Base-by-base conservation (phyloP, 2,329 filamentous ascomycete genomes). In the Ophiosphaerella herpotricha region DNA sequence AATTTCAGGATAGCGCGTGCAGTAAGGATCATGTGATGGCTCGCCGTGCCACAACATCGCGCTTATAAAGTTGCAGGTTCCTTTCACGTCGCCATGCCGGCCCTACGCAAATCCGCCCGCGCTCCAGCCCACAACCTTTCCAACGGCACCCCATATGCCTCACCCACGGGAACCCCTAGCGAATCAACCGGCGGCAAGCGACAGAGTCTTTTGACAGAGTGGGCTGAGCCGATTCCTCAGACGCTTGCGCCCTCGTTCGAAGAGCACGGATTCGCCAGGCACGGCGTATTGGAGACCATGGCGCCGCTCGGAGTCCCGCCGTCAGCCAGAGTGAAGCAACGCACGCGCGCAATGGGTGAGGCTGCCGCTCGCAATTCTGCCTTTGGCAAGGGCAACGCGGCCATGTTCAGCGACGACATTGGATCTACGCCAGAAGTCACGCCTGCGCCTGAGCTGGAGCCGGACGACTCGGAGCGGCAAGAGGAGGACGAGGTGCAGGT, bases 221-320 rank as follows among this genome's bases (percentile, higher is more conserved):
- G 82, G 84, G 71, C 78, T 35, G 85, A 88, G 71, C 85, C 85
- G 41, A 72, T 78, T 33, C 64, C 82, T 39, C 78, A 80, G 50
- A 67, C 72, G 40, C 78, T 80, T 39, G 77, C 77, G 39, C 80
- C 91, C 9, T 93, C 88, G 69, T 96, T 87, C 68, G 85, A 90
- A 77, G 90, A 96, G 60, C 79, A 83, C 69, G 89, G 88, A 38
- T 81, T 94, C 60, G 79, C 87, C 64, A 81, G 87, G 41, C 84
- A 85, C 71, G 89, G 89, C 57, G 89, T 95, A 14, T 78, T 95
- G 50, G 87, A 90, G 73, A 87, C 87, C 64, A 96, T 96, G 91
- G 86, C 86, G 45, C 87, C 91, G 23, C 77, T 96, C 48, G 91
- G 91, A 35, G 82, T 85, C 46, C 79, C 86, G 60, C 91, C 91